Percentiles rank a stretch among this genome's conserved stretches.
phyloP scores from a whole-genome alignment of 345 rosid genomes.

The Eucalyptus cloeziana region DNA sequence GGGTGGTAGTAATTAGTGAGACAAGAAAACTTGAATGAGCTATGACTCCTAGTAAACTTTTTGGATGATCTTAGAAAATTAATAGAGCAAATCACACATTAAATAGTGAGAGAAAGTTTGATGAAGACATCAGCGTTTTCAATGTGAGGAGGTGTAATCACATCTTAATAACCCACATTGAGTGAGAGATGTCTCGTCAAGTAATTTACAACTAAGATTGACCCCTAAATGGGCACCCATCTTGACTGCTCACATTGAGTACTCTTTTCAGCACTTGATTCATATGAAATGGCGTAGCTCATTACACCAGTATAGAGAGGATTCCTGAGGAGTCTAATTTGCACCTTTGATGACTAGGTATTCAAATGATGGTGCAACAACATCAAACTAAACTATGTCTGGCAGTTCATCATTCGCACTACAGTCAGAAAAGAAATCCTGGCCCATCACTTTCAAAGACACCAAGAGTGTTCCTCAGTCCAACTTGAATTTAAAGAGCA shows the following conservation, averaged over 20 bases:
- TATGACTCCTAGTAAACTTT: fast-evolving
- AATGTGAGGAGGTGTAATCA: neutral
- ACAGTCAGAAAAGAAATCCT: neutral
- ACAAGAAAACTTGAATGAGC: neutral
- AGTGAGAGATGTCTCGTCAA: neutral
- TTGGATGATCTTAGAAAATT: neutral
- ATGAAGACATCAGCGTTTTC: neutral
- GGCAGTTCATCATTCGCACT: neutral
- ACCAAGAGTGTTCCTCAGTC: neutral
- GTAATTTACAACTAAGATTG: neutral
- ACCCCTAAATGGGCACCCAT: neutral
- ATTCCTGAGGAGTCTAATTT: neutral
- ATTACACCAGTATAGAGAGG: neutral
- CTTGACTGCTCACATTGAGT: neutral
- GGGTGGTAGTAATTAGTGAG: neutral
- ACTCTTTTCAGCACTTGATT: neutral
- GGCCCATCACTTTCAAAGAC: neutral
- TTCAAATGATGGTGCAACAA: neutral
- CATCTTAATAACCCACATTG: neutral
- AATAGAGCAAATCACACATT: neutral
- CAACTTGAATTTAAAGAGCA: neutral
- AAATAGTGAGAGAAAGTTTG: neutral
- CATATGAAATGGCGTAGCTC: neutral
- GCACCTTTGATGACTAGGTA: neutral
- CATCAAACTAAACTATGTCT: neutral